phyloP scores from a whole-genome alignment of 495 filamentous ascomycete species.

The Hypoxylon rickii region DNA sequence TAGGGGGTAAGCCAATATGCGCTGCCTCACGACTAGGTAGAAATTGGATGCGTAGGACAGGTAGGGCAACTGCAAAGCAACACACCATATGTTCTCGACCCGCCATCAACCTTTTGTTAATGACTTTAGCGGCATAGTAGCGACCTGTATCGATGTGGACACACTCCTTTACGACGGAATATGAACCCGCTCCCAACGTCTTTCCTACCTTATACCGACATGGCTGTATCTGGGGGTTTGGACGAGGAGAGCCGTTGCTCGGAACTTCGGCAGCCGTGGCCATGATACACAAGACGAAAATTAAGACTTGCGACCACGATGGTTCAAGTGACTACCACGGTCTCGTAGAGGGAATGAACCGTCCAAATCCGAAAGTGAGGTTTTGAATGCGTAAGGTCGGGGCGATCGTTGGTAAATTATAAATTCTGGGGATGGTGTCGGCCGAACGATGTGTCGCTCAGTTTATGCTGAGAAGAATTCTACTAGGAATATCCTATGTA shows the following conservation, averaged over 20 bases:
- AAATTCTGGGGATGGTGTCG: no score
- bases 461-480: no score
- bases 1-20: slow-evolving; percentile 17
- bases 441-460: no score
- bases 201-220: slow-evolving; percentile 96
- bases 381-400: no score
- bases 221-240: slow-evolving; percentile 55
- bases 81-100: slow-evolving; percentile 96
- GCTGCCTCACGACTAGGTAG: not conserved
- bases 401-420: no score
- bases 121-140: slow-evolving; percentile 99
- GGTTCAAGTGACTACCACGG: not conserved
- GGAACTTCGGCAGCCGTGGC: slow-evolving; percentile 35
- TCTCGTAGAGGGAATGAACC: no score
- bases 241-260: slow-evolving; percentile 36
- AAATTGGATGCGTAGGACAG: no score
- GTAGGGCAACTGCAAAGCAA: not conserved
- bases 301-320: not conserved
- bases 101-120: slow-evolving; percentile 98
- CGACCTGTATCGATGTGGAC: slow-evolving; percentile 97
- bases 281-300: slow-evolving; percentile 24
- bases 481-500: not conserved
- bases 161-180: slow-evolving; percentile 99
- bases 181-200: slow-evolving; percentile 92
- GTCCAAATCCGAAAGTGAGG: no score